phyloP scores from a whole-genome alignment of 441 rosid species.

The Croton setiger region DNA sequence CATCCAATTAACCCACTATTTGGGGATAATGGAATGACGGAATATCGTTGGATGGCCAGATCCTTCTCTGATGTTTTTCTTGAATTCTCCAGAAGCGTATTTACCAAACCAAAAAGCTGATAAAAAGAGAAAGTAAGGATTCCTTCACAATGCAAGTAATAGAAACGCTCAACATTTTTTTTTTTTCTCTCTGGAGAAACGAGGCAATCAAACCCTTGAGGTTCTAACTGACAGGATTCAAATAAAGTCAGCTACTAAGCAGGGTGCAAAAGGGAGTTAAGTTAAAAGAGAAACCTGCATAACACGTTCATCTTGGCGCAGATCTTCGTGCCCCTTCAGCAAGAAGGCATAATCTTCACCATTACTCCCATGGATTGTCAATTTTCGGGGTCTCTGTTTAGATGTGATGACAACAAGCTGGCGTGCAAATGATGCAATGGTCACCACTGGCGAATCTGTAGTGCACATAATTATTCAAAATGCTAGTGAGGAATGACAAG shows the following conservation, averaged over 20 bases:
- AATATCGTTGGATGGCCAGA: constrained; percentile 84
- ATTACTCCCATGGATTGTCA: constrained; percentile 95
- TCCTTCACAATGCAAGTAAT: neutral
- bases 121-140: constrained; percentile 21
- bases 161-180: neutral
- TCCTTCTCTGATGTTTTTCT: constrained; percentile 94
- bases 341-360: constrained; percentile 94
- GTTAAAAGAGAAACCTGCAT: constrained; percentile 70
- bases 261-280: neutral
- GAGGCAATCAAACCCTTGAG: constrained; percentile 10
- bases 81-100: constrained; percentile 87
- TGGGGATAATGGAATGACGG: constrained; percentile 94
- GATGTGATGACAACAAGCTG: constrained; percentile 94
- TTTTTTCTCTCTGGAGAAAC: neutral
- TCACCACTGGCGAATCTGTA: constrained; percentile 86
- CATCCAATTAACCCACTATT: constrained; percentile 97
- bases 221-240: constrained; percentile 8
- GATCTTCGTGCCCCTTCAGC: constrained; percentile 98
- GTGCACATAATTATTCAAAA: constrained; percentile 6
- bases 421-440: constrained; percentile 84
- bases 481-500: constrained; percentile 14
- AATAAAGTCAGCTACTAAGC: constrained; percentile 3
- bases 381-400: constrained; percentile 94
- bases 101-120: constrained; percentile 99
- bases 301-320: constrained; percentile 99